phyloP scores from a whole-genome alignment of 2,329 filamentous ascomycete species.

The Alternaria sp. region DNA sequence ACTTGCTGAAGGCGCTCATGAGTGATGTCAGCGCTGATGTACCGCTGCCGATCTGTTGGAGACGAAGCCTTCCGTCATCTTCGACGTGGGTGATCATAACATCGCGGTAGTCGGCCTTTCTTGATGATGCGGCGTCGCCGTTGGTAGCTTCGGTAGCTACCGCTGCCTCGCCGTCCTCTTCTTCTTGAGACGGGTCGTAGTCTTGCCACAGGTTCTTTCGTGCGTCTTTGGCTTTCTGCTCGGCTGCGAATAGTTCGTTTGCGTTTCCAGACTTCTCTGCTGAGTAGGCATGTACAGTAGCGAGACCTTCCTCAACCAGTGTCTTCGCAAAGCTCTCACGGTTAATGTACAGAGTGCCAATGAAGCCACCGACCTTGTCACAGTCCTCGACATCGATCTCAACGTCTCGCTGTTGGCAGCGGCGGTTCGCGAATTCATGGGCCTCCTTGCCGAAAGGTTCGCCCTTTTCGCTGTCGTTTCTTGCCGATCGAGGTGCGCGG shows the following conservation, averaged over 20 bases:
- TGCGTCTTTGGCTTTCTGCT: constrained; percentile 86
- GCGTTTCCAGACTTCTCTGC: constrained; percentile 94
- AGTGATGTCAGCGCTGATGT: constrained; percentile 84
- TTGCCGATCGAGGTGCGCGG: constrained; percentile 84
- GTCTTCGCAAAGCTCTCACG: constrained; percentile 95
- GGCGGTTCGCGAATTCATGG: constrained; percentile 84
- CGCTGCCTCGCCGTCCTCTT: constrained; percentile 61
- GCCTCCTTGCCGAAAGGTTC: constrained; percentile 97
- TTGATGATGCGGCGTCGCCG: constrained; percentile 61
- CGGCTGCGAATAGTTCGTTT: constrained; percentile 83
- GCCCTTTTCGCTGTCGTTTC: constrained; percentile 77
- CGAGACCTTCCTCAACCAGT: constrained; percentile 91
- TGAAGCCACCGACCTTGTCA: constrained; percentile 97
- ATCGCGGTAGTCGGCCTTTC: constrained; percentile 90
- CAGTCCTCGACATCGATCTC: constrained; percentile 94
- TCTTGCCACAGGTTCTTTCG: constrained; percentile 90
- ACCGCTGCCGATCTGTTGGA: constrained; percentile 87
- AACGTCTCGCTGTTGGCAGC: constrained; percentile 91
- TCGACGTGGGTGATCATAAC: constrained; percentile 92
- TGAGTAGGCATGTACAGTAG: constrained; percentile 90
- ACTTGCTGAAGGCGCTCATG: constrained; percentile 89
- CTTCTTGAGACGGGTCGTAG: constrained; percentile 90
- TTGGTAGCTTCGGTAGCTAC: constrained; percentile 56
- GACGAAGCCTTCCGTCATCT: constrained; percentile 78
- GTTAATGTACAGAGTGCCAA: constrained; percentile 90